Percentiles rank a stretch among this genome's conserved stretches.
phyloP scores from a whole-genome alignment of 495 filamentous ascomycete genomes.

The Chlorociboria aeruginascens region DNA sequence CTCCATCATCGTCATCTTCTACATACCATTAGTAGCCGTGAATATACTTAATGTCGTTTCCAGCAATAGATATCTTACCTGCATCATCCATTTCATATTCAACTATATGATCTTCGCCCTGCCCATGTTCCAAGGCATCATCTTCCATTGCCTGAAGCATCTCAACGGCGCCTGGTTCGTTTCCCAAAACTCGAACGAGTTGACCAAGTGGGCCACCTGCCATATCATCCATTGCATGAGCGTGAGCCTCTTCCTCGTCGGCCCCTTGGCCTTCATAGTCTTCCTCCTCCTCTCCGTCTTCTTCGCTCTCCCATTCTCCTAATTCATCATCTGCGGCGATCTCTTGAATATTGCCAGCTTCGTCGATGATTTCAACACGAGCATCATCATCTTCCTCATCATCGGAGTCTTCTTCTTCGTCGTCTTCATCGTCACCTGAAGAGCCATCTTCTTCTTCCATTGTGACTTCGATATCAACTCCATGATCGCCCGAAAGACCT shows the following conservation, averaged over 20 bases:
- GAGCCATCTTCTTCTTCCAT: constrained; percentile 62
- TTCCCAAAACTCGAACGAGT: constrained; percentile 27
- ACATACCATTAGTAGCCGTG: constrained; percentile 3
- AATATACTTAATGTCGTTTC: neutral
- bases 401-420: constrained; percentile 36
- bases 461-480: constrained; percentile 73
- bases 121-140: constrained; percentile 51
- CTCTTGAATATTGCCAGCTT: constrained; percentile 31
- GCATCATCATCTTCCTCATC: constrained; percentile 35
- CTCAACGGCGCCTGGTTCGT: constrained; percentile 29
- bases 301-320: constrained; percentile 42
- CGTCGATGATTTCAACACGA: constrained; percentile 44
- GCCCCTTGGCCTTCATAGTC: constrained; percentile 37
- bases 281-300: constrained; percentile 31
- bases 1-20: constrained; percentile 58
- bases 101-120: constrained; percentile 17
- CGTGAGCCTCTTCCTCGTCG: constrained; percentile 28
- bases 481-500: constrained; percentile 68
- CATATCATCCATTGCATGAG: constrained; percentile 13
- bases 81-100: constrained; percentile 60
- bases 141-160: constrained; percentile 37
- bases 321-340: constrained; percentile 35
- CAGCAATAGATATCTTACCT: constrained; percentile 32
- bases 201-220: constrained; percentile 24
- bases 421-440: constrained; percentile 42